Base-by-base conservation (phyloP, 2,329 filamentous ascomycete genomes). In the Rosellinia necatrix region DNA sequence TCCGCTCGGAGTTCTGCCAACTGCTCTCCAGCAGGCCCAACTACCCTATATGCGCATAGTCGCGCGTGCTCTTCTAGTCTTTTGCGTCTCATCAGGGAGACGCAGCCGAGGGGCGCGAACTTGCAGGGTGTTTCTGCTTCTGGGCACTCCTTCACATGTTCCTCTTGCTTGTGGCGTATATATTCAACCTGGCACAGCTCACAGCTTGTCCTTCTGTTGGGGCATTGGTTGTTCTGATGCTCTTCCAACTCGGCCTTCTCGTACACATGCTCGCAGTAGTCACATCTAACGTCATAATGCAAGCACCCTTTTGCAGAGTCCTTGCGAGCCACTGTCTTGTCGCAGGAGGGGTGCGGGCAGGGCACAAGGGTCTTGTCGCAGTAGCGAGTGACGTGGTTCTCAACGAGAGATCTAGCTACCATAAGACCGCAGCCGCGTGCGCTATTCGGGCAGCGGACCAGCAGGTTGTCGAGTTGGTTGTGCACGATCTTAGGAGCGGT, bases 381-480 rank as follows among this genome's bases (percentile, higher is more conserved):
- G 44, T 84, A 81, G 17, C 76, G 76, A 6, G 77, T 76, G 35
- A 84, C 76, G 64, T 88, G 85, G 22, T 76, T 75, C 62, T 81
- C 76, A 7, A 87, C 75, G 22, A 79, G 74, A 37, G 83, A 81
- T 7, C 85, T 77, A 5, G 79, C 74, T 42, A 83, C 71, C 8
- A 78, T 71, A 34, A 76, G 71, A 32, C 72, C 68, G 67, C 85
- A 88, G 7, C 82, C 82, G 30, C 74, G 70, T 12, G 68, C 66
- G 2, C 71, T 67, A 60, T 84, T 82, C 2, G 85, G 84, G 52
- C 85, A 88, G 55, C 78, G 77, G 44, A 86, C 85, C 22, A 76
- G 70, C 9, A 88, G 75, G 55, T 75, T 79, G 60, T 86, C 84
- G 17, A 88, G 79, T 67, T 87, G 83, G 17, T 85, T 85, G 38